A percentile compares a stretch with the other conserved stretches of the same genome.
Conservation (phyloP, 495 filamentous ascomycete genomes). For the Xylaria telfairii region DNA sequence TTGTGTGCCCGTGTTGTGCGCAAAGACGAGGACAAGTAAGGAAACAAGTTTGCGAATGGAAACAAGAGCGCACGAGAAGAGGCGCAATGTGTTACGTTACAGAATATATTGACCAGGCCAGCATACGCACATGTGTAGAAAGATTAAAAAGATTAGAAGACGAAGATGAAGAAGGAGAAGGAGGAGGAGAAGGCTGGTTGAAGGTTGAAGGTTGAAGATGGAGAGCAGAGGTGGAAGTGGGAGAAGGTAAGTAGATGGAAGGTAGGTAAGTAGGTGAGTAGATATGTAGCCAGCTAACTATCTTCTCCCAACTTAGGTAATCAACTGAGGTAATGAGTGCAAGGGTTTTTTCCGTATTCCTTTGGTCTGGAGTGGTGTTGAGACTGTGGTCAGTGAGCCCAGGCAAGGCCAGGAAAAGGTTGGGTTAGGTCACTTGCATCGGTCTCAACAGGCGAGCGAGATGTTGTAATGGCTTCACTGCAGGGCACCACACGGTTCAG, state of each 20-base stretch:
- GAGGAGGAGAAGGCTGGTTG: neutral
- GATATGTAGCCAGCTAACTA: neutral
- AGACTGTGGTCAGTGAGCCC: conserved; percentile 4
- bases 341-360: too few relatives aligned
- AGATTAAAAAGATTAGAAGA: neutral
- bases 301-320: neutral
- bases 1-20: conserved; percentile 10
- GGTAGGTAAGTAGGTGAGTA: neutral
- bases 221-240: neutral
- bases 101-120: neutral
- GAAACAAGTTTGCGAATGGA: neutral
- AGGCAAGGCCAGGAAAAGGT: neutral
- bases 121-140: neutral
- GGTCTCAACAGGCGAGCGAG: conserved; percentile 15
- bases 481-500: neutral
- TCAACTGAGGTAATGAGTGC: too few relatives aligned
- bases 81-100: neutral
- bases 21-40: neutral
- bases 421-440: neutral
- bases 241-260: neutral
- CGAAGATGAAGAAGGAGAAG: neutral
- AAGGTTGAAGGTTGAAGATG: neutral
- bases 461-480: neutral
- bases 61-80: conserved; percentile 3
- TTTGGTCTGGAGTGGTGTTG: neutral